These are phyloP conservation scores for Candida caryicola DNA, from an alignment of 805 yeast genomes.

Conservation along the genomic window DNA sequence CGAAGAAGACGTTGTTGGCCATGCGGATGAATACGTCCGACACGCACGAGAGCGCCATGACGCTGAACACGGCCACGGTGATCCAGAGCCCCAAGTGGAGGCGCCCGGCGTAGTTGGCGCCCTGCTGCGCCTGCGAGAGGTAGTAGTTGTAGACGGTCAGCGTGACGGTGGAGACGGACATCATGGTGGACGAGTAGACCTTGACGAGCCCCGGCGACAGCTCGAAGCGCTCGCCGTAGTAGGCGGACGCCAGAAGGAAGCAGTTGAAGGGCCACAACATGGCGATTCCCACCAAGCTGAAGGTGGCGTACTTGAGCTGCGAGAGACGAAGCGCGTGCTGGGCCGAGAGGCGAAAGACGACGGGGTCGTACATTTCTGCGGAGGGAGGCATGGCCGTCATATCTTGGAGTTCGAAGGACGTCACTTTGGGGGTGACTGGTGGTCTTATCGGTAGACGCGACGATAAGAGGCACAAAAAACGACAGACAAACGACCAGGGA, in stretches of 20 bases:
- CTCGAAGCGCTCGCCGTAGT: constrained; percentile 63
- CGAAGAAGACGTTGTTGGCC: constrained; percentile 45
- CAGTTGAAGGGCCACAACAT: constrained; percentile 97
- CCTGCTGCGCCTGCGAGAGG: constrained; percentile 63
- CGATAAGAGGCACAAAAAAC: not conserved
- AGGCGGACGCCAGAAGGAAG: constrained; percentile 79
- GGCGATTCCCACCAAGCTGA: constrained; percentile 69
- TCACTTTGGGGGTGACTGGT: not conserved
- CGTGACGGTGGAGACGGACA: constrained; percentile 76
- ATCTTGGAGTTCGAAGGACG: not conserved
- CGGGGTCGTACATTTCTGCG: constrained; percentile 17
- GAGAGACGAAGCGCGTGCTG: constrained; percentile 19
- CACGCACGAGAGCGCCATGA: constrained; percentile 54
- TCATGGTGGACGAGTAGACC: constrained; percentile 77
- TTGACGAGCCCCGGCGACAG: constrained; percentile 49
- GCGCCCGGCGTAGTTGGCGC: constrained; percentile 55
- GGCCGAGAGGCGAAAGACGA: constrained; percentile 13
- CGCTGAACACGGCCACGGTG: constrained; percentile 55
- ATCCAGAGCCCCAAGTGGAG: constrained; percentile 58
- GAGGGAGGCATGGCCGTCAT: not conserved
- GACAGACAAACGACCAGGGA: not conserved
- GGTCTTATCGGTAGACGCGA: not conserved
- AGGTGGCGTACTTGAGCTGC: constrained; percentile 52
- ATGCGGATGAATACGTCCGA: constrained; percentile 31
- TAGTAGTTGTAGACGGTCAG: constrained; percentile 58